Percentiles rank a stretch among this genome's conserved stretches.
These are phyloP conservation scores for Sporothrix mexicana DNA, from an alignment of 2,329 filamentous ascomycete genomes.

Conservation along the genomic window DNA sequence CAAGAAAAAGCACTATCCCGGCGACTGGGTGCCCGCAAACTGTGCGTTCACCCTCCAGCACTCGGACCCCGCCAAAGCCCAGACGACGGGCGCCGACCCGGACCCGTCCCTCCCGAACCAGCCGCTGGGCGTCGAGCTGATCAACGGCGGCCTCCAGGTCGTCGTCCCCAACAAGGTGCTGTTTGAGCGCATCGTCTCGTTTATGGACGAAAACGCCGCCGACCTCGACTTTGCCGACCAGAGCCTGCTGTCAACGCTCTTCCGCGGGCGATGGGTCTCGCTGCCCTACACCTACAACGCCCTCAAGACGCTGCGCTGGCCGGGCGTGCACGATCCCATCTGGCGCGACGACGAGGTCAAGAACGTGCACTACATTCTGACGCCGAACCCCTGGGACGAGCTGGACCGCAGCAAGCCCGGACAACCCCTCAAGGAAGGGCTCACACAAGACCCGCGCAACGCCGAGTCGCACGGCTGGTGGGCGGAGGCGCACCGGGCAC, in stretches of 20 bases:
- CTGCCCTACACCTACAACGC: slow-evolving; percentile 68
- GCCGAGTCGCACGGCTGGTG: slow-evolving; percentile 63
- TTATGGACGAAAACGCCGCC: slow-evolving; percentile 54
- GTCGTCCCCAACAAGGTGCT: slow-evolving; percentile 57
- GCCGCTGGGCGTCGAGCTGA: slow-evolving; percentile 55
- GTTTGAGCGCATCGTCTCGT: slow-evolving; percentile 57
- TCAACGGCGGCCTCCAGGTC: slow-evolving; percentile 64
- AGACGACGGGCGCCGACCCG: slow-evolving; percentile 53
- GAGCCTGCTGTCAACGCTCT: slow-evolving; percentile 61
- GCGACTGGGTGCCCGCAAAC: slow-evolving; percentile 65
- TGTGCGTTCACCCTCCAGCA: slow-evolving; percentile 61
- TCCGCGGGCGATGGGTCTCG: slow-evolving; percentile 60
- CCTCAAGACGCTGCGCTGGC: slow-evolving; percentile 61
- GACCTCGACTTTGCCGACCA: slow-evolving; percentile 66
- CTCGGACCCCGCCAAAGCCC: slow-evolving; percentile 52
- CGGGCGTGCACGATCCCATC: slow-evolving; percentile 59
- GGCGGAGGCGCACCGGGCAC: slow-evolving; percentile 55
- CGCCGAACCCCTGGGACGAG: slow-evolving; percentile 66
- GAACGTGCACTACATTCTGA: slow-evolving; percentile 67
- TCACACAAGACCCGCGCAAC: slow-evolving; percentile 44
- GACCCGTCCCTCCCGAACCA: slow-evolving; percentile 45
- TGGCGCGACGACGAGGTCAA: slow-evolving; percentile 65
- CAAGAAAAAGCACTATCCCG: slow-evolving; percentile 77
- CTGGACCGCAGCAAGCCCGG: slow-evolving; percentile 49
- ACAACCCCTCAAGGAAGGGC: slow-evolving; percentile 44